Evolutionary conservation across 2,329 filamentous ascomycete genomes (phyloP).

Genomic region (Neobulgaria alba): DNA sequence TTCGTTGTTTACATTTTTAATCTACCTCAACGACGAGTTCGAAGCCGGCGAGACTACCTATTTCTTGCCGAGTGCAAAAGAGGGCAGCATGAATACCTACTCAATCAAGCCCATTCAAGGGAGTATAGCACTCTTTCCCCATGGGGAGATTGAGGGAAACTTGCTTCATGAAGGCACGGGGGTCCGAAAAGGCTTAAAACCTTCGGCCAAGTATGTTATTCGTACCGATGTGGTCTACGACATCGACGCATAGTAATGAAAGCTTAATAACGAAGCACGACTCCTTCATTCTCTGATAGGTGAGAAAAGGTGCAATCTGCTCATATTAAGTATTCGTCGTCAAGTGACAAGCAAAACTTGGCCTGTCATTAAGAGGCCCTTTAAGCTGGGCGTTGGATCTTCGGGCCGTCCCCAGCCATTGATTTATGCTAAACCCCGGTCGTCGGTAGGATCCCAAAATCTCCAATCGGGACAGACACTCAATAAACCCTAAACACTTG

Average conservation of each 20-base stretch:
- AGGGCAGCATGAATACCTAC: slow-evolving; percentile 61
- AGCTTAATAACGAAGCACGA: no score
- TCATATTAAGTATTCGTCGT: no score
- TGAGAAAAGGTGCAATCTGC: no score
- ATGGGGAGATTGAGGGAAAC: slow-evolving; percentile 57
- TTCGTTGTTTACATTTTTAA: slow-evolving; percentile 59
- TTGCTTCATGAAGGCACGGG: slow-evolving; percentile 64
- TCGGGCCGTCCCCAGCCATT: slow-evolving; percentile 9
- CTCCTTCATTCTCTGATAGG: no score
- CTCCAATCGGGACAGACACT: slow-evolving; percentile 2
- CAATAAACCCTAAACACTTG: slow-evolving; percentile 9
- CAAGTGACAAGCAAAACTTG: no score
- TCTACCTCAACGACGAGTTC: slow-evolving; percentile 66
- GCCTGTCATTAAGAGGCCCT: no score
- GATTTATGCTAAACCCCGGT: slow-evolving; percentile 14
- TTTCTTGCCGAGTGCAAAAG: slow-evolving; percentile 54
- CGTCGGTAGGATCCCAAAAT: slow-evolving; percentile 3
- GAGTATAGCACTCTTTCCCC: slow-evolving; percentile 58
- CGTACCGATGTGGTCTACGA: slow-evolving; percentile 65
- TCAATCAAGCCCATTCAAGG: slow-evolving; percentile 62
- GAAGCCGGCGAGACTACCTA: slow-evolving; percentile 64
- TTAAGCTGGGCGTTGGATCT: slow-evolving; percentile 2
- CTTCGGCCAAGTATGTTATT: slow-evolving; percentile 56
- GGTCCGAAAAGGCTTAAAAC: slow-evolving; percentile 51
- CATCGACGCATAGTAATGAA: no score